phyloP scores from a whole-genome alignment of 2,329 filamentous ascomycete genomes.

The Eutypella sp. region DNA sequence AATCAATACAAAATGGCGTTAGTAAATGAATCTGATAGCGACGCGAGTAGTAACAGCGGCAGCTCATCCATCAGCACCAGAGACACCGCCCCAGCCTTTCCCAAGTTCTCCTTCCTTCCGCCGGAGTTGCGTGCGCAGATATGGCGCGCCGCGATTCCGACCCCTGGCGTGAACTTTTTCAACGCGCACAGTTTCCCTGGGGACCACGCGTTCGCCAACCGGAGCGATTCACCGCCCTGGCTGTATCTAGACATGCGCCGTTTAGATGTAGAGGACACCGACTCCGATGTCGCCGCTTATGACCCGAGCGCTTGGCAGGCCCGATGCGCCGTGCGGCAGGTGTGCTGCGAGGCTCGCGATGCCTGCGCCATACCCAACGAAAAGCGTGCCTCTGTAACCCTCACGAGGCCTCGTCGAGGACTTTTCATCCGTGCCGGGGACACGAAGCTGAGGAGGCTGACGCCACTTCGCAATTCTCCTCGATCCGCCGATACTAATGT shows the following conservation, averaged over 20 bases:
- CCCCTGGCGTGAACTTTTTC: slow-evolving; percentile 29
- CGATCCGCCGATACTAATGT: too few species aligned
- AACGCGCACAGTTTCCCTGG: slow-evolving; percentile 29
- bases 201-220: slow-evolving; percentile 22
- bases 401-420: slow-evolving; percentile 23
- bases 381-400: slow-evolving; percentile 14
- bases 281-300: slow-evolving; percentile 20
- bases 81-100: slow-evolving; percentile 10
- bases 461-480: too few species aligned
- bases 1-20: too few species aligned
- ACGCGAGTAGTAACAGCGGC: background rate
- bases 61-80: background rate
- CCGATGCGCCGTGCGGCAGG: slow-evolving; percentile 14
- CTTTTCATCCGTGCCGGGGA: slow-evolving; percentile 25
- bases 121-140: slow-evolving; percentile 26
- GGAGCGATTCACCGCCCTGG: slow-evolving; percentile 23
- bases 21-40: background rate
- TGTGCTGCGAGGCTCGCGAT: slow-evolving; percentile 24
- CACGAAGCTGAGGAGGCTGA: slow-evolving; percentile 15
- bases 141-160: slow-evolving; percentile 20
- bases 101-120: slow-evolving; percentile 19
- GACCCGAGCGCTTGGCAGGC: slow-evolving; percentile 27
- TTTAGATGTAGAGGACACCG: slow-evolving; percentile 19
- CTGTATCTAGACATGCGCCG: slow-evolving; percentile 27
- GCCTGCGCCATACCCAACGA: slow-evolving; percentile 15